Conservation (phyloP, 2,329 filamentous ascomycete genomes). For the Colletotrichum sublineola region DNA sequence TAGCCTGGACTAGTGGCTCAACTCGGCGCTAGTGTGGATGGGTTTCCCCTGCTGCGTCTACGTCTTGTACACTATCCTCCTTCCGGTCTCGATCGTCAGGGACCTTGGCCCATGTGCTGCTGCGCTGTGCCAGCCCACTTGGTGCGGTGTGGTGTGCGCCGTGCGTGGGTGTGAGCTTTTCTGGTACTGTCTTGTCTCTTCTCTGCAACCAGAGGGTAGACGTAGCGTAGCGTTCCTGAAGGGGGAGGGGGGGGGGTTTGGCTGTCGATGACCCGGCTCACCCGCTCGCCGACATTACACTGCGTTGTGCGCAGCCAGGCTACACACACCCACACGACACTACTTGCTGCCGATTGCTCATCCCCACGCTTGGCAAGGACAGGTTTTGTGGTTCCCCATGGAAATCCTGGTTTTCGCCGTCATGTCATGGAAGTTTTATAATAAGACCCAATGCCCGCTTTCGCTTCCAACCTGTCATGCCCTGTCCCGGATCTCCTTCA, state of each 20-base stretch:
- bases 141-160: conserved; percentile 10
- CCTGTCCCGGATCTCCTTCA: conserved; percentile 25
- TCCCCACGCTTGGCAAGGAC: conserved; percentile 38
- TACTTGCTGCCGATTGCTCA: conserved; percentile 31
- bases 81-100: conserved; percentile 40
- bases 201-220: conserved; percentile 12
- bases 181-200: conserved; percentile 35
- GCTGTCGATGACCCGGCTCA: conserved; percentile 2
- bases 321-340: background rate
- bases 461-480: conserved; percentile 24
- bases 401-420: conserved; percentile 33
- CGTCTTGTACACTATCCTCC: conserved; percentile 32
- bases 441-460: conserved; percentile 39
- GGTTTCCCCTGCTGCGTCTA: conserved; percentile 11
- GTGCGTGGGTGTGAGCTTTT: conserved; percentile 23
- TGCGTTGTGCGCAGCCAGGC: conserved; percentile 1
- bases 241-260: background rate
- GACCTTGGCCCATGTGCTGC: conserved; percentile 37
- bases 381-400: conserved; percentile 26
- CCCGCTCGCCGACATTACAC: background rate
- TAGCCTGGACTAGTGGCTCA: conserved; percentile 6
- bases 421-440: conserved; percentile 38
- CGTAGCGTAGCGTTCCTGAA: background rate
- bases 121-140: conserved; percentile 26
- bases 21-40: conserved; percentile 12